These are phyloP conservation scores for Didymella segeticola DNA, from an alignment of 2,329 filamentous ascomycete genomes.

Conservation along the genomic window DNA sequence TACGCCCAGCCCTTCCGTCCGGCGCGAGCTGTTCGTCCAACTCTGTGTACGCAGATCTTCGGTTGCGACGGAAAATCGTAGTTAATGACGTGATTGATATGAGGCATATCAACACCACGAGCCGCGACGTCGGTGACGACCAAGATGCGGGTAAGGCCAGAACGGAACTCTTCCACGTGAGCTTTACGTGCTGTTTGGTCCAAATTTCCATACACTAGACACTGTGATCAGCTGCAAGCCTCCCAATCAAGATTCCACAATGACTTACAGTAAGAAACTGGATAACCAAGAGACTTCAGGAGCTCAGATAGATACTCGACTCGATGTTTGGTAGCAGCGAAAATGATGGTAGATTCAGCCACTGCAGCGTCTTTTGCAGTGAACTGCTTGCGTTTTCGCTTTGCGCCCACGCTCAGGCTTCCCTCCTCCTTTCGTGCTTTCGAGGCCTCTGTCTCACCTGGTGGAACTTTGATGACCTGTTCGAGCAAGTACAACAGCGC, in stretches of 20 bases:
- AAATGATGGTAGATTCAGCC: conserved; percentile 91
- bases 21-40: conserved; percentile 93
- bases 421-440: conserved; percentile 55
- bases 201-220: conserved; percentile 80
- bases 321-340: conserved; percentile 94
- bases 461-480: conserved; percentile 90
- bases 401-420: conserved; percentile 63
- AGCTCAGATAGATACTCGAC: conserved; percentile 89
- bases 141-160: conserved; percentile 83
- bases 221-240: neutral
- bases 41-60: conserved; percentile 95
- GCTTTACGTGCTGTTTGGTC: conserved; percentile 93
- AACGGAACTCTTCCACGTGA: conserved; percentile 88
- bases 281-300: conserved; percentile 81
- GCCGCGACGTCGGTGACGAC: conserved; percentile 97
- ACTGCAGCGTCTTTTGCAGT: conserved; percentile 75
- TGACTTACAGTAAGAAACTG: conserved; percentile 73
- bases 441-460: conserved; percentile 64
- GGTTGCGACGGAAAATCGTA: conserved; percentile 97
- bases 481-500: conserved; percentile 87
- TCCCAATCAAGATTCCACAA: neutral
- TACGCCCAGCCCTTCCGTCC: conserved; percentile 94
- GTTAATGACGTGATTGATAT: conserved; percentile 96
- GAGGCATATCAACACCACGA: conserved; percentile 96
- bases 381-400: conserved; percentile 70